phyloP scores from a whole-genome alignment of 805 yeast genomes.

The Wickerhamomyces chambardii region DNA sequence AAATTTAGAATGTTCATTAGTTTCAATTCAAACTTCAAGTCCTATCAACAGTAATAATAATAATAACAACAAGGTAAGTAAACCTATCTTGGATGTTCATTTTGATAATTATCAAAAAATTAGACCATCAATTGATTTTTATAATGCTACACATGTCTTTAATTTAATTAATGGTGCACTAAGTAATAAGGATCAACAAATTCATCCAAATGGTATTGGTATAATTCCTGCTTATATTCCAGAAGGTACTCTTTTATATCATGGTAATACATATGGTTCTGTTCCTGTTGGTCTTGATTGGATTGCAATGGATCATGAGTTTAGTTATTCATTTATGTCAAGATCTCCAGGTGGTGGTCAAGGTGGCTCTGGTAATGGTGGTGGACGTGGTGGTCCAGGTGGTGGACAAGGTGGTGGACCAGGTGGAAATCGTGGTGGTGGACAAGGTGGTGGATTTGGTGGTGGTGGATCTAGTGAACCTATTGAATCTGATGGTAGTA shows the following conservation, averaged over 20 bases:
- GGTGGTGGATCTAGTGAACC: not conserved
- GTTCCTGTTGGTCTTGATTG: slow-evolving; percentile 46
- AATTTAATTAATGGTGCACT: slow-evolving; percentile 44
- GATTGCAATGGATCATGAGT: slow-evolving; percentile 59
- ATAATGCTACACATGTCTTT: slow-evolving; percentile 46
- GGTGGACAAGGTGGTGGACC: not conserved
- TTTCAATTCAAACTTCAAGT: no score
- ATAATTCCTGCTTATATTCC: slow-evolving; percentile 55
- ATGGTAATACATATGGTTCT: slow-evolving; percentile 31
- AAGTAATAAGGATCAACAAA: slow-evolving; percentile 40
- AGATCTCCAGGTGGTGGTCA: slow-evolving; percentile 4
- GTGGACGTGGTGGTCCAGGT: not conserved
- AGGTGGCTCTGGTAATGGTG: slow-evolving; percentile 1
- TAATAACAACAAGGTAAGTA: no score
- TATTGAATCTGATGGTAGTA: not conserved
- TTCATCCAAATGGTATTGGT: slow-evolving; percentile 48
- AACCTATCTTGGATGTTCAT: no score
- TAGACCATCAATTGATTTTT: slow-evolving; percentile 26
- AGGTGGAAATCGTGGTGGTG: slow-evolving; percentile 7
- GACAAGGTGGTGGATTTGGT: slow-evolving; percentile 12
- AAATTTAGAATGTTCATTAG: no score
- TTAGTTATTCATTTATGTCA: slow-evolving; percentile 40
- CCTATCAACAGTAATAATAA: no score
- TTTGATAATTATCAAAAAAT: slow-evolving; percentile 13
- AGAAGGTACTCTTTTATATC: slow-evolving; percentile 48